phyloP scores from a whole-genome alignment of 1,139 yeast species.

The Yamadazyma aaseri region DNA sequence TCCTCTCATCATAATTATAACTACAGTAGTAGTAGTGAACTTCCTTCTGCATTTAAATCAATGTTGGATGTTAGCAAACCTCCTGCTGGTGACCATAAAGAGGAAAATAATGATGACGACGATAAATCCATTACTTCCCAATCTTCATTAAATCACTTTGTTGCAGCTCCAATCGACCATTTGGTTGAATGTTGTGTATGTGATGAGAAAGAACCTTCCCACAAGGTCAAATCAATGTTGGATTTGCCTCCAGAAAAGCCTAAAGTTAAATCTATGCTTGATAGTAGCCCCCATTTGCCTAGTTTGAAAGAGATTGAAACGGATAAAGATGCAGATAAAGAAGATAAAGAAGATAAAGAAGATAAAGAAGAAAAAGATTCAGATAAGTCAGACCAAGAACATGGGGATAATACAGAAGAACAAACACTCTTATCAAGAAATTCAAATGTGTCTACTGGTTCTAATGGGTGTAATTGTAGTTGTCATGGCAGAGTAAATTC shows the following conservation, averaged over 20 bases:
- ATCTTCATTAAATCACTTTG: conserved; percentile 25
- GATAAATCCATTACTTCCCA: conserved; percentile 24
- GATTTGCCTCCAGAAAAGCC: conserved; percentile 13
- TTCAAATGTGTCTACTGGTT: not conserved
- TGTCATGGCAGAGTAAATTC: conserved; percentile 4
- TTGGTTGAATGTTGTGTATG: conserved; percentile 7
- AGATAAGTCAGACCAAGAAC: not conserved
- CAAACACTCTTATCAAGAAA: not conserved
- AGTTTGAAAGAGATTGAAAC: conserved; percentile 17
- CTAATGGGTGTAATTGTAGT: conserved; percentile 5
- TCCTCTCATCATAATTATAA: conserved; percentile 9
- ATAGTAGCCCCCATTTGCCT: conserved; percentile 16
- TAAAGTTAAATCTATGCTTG: conserved; percentile 14
- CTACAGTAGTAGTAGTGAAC: conserved; percentile 10
- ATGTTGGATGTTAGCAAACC: conserved; percentile 35
- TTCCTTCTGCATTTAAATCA: conserved; percentile 33
- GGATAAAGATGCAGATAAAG: conserved; percentile 1
- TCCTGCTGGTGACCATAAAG: conserved; percentile 7
- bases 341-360: not conserved
- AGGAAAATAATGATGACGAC: conserved; percentile 16
- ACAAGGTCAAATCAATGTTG: conserved; percentile 13
- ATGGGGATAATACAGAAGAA: no score
- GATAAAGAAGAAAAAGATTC: not conserved
- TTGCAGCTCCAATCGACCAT: conserved; percentile 3
- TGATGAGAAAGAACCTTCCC: conserved; percentile 11